Conservation (phyloP, 192 early-diverging fungal species). For the Podila minutissima region DNA sequence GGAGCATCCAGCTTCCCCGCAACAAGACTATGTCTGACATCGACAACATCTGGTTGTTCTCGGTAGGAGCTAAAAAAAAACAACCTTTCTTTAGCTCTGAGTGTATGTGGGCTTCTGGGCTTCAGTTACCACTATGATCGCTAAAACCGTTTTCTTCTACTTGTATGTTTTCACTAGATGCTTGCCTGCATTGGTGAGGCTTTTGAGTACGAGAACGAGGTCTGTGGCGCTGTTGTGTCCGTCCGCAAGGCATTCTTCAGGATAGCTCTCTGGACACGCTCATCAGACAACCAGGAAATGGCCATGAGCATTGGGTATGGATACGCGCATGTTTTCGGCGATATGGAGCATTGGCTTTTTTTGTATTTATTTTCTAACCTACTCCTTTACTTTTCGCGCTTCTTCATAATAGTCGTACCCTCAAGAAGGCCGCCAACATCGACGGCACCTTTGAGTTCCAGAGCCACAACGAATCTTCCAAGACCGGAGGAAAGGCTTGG, state of each 20-base stretch:
- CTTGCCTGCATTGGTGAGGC: constrained; percentile 91
- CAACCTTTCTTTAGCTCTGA: too few species aligned
- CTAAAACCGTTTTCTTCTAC: not conserved
- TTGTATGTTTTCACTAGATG: constrained; percentile 61
- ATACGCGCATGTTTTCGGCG: not conserved
- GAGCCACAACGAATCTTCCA: constrained; percentile 38
- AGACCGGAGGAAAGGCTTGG: constrained; percentile 32
- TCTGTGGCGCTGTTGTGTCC: constrained; percentile 94
- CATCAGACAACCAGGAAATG: constrained; percentile 61
- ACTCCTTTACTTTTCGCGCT: not conserved
- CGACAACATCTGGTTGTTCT: constrained; percentile 88
- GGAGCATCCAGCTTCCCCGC: constrained; percentile 81
- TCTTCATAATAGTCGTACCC: constrained; percentile 20
- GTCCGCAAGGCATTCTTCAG: constrained; percentile 86
- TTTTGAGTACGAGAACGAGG: constrained; percentile 80
- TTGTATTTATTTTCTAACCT: not conserved
- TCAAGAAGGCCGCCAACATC: constrained; percentile 39
- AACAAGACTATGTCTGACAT: constrained; percentile 77
- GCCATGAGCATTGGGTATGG: constrained; percentile 65
- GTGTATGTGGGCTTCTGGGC: not conserved
- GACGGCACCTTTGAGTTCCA: constrained; percentile 43
- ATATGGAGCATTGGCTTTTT: not conserved
- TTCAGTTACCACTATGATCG: not conserved
- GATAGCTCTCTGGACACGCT: constrained; percentile 87
- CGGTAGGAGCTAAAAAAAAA: constrained; percentile 53